Evolutionary conservation across 2,329 filamentous ascomycete species (phyloP), one percentile per base, ranked within the genome.

Genomic region (Trichophyton benhamiae): DNA sequence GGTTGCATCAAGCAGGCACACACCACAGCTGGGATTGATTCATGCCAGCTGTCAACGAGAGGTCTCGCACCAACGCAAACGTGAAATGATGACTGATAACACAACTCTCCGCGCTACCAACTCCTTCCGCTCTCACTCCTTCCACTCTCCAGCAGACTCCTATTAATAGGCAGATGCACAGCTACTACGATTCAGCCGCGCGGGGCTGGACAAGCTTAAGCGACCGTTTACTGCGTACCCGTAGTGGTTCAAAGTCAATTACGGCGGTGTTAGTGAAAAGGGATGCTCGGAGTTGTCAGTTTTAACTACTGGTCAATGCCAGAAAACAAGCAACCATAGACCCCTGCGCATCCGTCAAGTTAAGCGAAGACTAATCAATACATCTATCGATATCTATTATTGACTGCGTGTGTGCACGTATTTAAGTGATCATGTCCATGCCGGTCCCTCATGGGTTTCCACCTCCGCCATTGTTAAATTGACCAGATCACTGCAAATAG

Each of bases 291-390:
- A 55, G 52, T 20, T 55, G 52, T 55, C 9, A 36, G 52, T 55
- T 36, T 36, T 55, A 55, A 20, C 52, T 55, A 36, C 52, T 55
- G 52, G 30, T 36, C 52, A 55, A 36, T 33, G 27, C 25, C 30
- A 3, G 52, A 33, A 55, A 55, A 55, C 52, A 55, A 55, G 52
- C 52, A 55, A 55, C 52, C 22, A 52, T 52, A 11, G 46, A 15
- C 20, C 22, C 46, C 46, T 27, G 11, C 13, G 15, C 25, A 55
- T 33, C 27, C 25, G 25, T 17, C 15, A 33, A 38, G 3, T 36
- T 55, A 55, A 55, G 52, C 52, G 52, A 55, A 48, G 17, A 53
- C 13, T n/a, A 7, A n/a, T n/a, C 22, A 53, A n/a, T 27, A n/a
- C 11, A 20, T 38, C 25, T n/a, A 55, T 15, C 3, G 6, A 30